Evolutionary conservation across 2,329 filamentous ascomycete species (phyloP), one percentile per base, ranked within the genome.

Genomic region (Aureobasidium sp.): DNA sequence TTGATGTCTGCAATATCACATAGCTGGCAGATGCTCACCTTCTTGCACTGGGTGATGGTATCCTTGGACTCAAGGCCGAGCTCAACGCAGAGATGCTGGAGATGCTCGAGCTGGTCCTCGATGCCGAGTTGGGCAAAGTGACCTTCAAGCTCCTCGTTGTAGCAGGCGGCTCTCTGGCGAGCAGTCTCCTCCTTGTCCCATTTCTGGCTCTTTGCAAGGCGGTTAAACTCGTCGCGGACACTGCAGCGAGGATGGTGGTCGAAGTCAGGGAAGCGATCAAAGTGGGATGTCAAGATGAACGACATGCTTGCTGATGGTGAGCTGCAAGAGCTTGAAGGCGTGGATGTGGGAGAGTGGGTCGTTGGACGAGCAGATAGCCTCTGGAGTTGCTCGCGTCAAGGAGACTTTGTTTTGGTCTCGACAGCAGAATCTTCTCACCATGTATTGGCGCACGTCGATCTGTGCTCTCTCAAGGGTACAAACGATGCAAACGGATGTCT

Each of bases 41-140:
- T 66, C 63, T 65, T 69, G 58, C 68, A 70, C 45, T 67, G 4
- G 3, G 47, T 65, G 25, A 70, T 43, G n/a, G 56, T 55, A 18
- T n/a, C 10, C 6, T 42, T 45, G 33, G 62, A 58, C 23, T 45
- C 36, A 20, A 70, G 40, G 5, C 31, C 58, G 15, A 70, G 48
- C 31, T 70, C 68, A 15, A 15, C 18, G 33, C 68, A 69, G 4
- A 70, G 59, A 9, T 36, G 20, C 67, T 70, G 36, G 40, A 63
- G 67, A 15, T 50, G 54, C 9, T 60, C 67, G n/a, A 69, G 56
- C 63, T 66, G 16, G 3, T 10, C 38, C n/a, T 16, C 16, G 54
- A 59, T 11, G 16, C 16, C 20, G 16, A 65, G 42, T 9, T 3
- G 2, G 13, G 25, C 38, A 31, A 54, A 63, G 33, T 53, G 25